Conservation (phyloP, 352 stramenopile genomes). For the Phytophthora sp. region DNA sequence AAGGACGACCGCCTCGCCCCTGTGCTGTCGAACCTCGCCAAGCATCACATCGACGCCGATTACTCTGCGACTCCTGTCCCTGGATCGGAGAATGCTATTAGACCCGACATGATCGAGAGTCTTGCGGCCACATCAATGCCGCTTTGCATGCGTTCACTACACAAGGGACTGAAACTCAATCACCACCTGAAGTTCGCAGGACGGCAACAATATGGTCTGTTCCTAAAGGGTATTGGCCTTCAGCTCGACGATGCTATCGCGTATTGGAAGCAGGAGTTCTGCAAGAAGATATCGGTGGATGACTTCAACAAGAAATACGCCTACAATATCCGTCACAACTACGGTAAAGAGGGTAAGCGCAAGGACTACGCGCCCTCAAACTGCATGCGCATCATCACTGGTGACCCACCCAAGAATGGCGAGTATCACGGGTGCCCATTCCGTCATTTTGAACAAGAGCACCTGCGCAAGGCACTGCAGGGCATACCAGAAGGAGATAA, state of each 20-base stretch:
- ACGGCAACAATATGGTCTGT: constrained; percentile 98
- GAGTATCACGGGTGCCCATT: constrained; percentile 99
- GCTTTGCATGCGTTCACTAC: constrained; percentile 97
- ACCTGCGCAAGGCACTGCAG: constrained; percentile 91
- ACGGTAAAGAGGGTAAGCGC: constrained; percentile 99
- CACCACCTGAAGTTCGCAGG: constrained; percentile 98
- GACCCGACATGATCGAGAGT: constrained; percentile 91
- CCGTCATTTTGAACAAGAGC: constrained; percentile 94
- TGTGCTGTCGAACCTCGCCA: constrained; percentile 95
- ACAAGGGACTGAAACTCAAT: constrained; percentile 93
- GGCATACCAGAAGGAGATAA: constrained; percentile 86
- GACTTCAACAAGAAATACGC: constrained; percentile 99
- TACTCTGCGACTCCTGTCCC: constrained; percentile 62
- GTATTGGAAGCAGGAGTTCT: constrained; percentile 96
- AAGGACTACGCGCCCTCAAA: constrained; percentile 97
- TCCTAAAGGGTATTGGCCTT: constrained; percentile 98
- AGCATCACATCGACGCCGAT: constrained; percentile 95
- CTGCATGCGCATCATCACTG: constrained; percentile 98
- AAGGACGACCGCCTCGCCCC: constrained; percentile 94
- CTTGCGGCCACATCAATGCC: constrained; percentile 94
- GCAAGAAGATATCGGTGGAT: constrained; percentile 95
- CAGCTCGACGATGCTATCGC: constrained; percentile 95
- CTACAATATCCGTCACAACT: constrained; percentile 99
- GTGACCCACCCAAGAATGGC: constrained; percentile 90
- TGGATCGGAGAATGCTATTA: constrained; percentile 74